These are phyloP conservation scores for Phalaenopsis hybrid DNA, from an alignment of 116 monocot species.

Conservation along the genomic window DNA sequence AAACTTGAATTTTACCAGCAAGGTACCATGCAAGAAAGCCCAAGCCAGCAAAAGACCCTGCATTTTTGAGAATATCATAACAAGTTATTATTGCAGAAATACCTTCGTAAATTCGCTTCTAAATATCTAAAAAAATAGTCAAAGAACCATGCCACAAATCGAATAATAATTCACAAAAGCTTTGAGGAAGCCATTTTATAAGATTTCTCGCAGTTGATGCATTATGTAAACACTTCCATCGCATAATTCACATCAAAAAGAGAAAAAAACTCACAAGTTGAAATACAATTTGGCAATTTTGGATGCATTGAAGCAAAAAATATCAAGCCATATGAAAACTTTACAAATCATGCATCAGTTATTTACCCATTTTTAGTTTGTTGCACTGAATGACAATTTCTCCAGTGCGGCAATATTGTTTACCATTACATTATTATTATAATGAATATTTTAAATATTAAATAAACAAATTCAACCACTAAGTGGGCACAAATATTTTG, in stretches of 20 bases:
- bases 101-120: no score
- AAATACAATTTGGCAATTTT: no score
- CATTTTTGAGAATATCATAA: not conserved
- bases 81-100: no score
- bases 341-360: not conserved
- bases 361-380: not conserved
- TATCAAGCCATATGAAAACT: not conserved
- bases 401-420: not conserved
- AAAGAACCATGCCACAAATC: no score
- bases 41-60: slow-evolving; percentile 61
- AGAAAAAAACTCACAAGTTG: no score
- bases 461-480: not conserved
- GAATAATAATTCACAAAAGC: no score
- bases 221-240: no score
- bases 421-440: not conserved
- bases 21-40: slow-evolving; percentile 51
- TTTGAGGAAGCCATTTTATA: no score
- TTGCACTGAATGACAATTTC: not conserved
- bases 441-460: not conserved
- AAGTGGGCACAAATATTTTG: not conserved
- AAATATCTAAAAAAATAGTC: no score
- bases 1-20: slow-evolving; percentile 43
- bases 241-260: no score
- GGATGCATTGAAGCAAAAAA: not conserved
- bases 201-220: no score